Base-by-base conservation (phyloP, 495 filamentous ascomycete species). In the Zalerion maritima region DNA sequence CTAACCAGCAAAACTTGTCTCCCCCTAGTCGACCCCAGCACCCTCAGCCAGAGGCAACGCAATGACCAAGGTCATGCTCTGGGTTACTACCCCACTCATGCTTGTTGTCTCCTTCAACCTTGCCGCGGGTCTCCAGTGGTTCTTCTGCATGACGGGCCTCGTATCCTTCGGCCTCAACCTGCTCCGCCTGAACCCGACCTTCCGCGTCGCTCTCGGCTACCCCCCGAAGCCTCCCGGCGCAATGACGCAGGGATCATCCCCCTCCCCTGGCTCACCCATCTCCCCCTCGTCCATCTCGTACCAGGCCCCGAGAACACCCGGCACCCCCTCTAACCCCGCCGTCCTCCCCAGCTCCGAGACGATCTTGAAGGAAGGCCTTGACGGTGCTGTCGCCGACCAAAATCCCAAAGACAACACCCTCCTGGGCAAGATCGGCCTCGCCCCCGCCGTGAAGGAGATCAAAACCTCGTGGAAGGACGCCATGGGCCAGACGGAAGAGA, bases 71-170 rank as follows among this genome's bases (percentile, higher is more conserved):
- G 28, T 55, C 0, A 52, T 92, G 41, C 32, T 56, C 7, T 60
- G 68, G 20, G 59, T 58, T 12, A 32, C 94, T 4, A 76, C 83
- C 6, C 46, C 60, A 0, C 6, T 87, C 2, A 67, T 71, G 14
- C 57, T 80, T 16, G 6, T 61, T 6, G 67, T 85, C 41, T 75
- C 79, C 25, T 42, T 58, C 3, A 73, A 54, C 42, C 60, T 78
- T 45, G 79, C 87, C 0, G 71, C 71, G 8, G 68, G 60, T 5
- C 40, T 92, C 4, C 78, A 85, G 43, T 52, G 82, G 24, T 81
- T 76, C 50, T 85, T 97, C 55, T 43, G 67, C 24, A 31, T 59
- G 13, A 60, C 71, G 1, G 64, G 71, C 29, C 1, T 64, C 0
- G 51, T 81, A 17, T 67, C 71, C 10, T 38, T 69, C 15, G 24